Base-by-base conservation (phyloP, 192 early-diverging fungal genomes). In the Backusella macrospora region DNA sequence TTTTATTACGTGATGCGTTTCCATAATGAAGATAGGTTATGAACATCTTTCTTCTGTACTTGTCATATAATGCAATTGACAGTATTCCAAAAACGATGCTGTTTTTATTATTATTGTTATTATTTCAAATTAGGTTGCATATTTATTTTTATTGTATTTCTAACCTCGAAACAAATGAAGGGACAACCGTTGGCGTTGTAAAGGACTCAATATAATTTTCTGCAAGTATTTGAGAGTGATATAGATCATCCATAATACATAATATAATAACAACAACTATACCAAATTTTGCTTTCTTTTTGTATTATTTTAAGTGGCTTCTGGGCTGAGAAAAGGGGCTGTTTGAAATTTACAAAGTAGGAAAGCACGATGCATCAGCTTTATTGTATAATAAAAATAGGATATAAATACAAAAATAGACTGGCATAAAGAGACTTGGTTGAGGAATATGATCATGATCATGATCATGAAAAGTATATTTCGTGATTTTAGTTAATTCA, bases 151-250 rank as follows among this genome's bases (percentile, higher is more conserved):
- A 12, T 52, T 18, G 9, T 18, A 23, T 16, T 18, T 52, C 8
- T 52, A 18, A 52, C 49, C 49, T 52, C 49, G 49, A 52, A 18
- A 52, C 49, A 52, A 52, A 52, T n/a, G 49, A 52, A 9, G 49
- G 18, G 3, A 23, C 16, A 52, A 52, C 7, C 9, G 49, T 52
- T 9, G 49, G 49, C 18, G 49, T 52, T 52, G 49, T 52, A 52
- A 52, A 52, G 8, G 49, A 52, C 8, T 18, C 16, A 6, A 52
- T 52, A 8, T 52, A 52, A 18, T 18, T 52, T 52, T 52, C 49
- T 52, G 49, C 49, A 18, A 52, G 49, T 52, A 52, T 52, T 10
- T 52, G n/a, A 52, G 49, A 52, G 9, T 52, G 49, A 18, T 10
- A 52, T 18, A 52, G 18, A 52, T 16, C 18, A 52, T 52, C 49